phyloP scores from a whole-genome alignment of 148 eudicot species.

The Camellia japonica region DNA sequence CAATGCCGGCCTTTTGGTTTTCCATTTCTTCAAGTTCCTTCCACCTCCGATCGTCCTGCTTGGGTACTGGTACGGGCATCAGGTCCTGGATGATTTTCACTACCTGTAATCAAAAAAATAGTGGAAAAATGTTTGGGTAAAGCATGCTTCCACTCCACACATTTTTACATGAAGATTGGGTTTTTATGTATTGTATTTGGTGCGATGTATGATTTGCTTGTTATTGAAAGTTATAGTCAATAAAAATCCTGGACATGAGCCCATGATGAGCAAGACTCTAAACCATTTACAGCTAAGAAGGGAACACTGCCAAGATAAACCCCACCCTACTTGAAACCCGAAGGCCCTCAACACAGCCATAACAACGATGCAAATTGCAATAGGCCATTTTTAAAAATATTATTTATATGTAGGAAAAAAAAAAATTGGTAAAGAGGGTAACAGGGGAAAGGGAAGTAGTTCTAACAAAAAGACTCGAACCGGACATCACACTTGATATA shows the following conservation, averaged over 20 bases:
- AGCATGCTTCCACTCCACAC: constrained; percentile 35
- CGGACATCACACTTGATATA: too few relatives aligned
- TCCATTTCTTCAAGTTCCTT: constrained; percentile 62
- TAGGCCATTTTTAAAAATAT: too few relatives aligned
- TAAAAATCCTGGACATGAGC: too few relatives aligned
- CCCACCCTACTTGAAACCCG: not conserved
- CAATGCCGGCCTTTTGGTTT: constrained; percentile 58
- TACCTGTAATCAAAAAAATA: constrained; percentile 53
- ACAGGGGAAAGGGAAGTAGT: too few relatives aligned
- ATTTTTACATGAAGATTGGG: constrained; percentile 1
- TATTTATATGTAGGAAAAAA: too few relatives aligned
- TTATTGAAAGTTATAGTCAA: not conserved
- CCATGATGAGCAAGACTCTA: too few relatives aligned
- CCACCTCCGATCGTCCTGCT: constrained; percentile 38
- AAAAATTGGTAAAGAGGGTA: too few relatives aligned
- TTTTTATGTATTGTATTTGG: not conserved
- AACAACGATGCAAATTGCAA: too few relatives aligned
- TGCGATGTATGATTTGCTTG: not conserved
- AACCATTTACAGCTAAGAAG: not conserved
- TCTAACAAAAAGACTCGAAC: too few relatives aligned
- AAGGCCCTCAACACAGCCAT: too few relatives aligned
- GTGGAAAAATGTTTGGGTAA: constrained; percentile 44
- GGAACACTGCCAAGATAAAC: not conserved
- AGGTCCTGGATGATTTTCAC: constrained; percentile 61
- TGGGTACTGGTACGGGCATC: constrained; percentile 27